Percentiles rank a stretch among this genome's conserved stretches.
phyloP scores from a whole-genome alignment of 257 asterid genomes.

The Ocimum tenuiflorum region DNA sequence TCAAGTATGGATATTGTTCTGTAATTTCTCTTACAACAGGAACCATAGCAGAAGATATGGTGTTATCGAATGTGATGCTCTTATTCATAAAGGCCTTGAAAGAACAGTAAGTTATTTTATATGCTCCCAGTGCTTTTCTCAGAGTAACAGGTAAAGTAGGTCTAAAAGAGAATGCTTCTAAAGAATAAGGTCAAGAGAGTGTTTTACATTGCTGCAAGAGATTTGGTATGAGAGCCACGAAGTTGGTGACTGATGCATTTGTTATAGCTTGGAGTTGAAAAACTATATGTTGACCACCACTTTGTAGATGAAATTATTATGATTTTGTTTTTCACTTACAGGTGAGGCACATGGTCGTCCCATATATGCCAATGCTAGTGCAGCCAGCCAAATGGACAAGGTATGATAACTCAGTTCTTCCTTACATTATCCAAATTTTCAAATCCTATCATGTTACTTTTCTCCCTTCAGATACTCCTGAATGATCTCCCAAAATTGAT shows the following conservation, averaged over 20 bases:
- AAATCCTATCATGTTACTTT: not conserved
- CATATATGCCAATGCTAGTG: conserved; percentile 97
- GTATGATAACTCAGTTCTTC: conserved; percentile 33
- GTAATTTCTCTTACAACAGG: conserved; percentile 37
- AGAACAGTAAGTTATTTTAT: conserved; percentile 51
- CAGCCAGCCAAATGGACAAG: conserved; percentile 92
- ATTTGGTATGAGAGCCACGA: conserved; percentile 11
- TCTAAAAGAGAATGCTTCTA: conserved; percentile 9
- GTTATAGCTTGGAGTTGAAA: conserved; percentile 1
- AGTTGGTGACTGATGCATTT: not conserved
- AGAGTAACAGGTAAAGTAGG: not conserved
- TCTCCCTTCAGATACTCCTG: not conserved
- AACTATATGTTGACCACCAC: not conserved
- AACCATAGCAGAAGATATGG: conserved; percentile 66
- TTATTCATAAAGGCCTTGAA: conserved; percentile 78
- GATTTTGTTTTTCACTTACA: conserved; percentile 23
- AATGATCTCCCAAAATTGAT: not conserved
- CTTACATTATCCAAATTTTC: not conserved
- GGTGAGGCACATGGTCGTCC: conserved; percentile 96
- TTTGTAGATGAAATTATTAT: conserved; percentile 10
- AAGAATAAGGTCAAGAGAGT: conserved; percentile 5
- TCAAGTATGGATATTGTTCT: conserved; percentile 22
- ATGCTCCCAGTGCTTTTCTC: not conserved
- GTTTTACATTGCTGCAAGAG: conserved; percentile 4
- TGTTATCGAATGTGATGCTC: conserved; percentile 76